Evolutionary conservation across 345 rosid genomes (phyloP).

Genomic region (Rhodamnia argentea): DNA sequence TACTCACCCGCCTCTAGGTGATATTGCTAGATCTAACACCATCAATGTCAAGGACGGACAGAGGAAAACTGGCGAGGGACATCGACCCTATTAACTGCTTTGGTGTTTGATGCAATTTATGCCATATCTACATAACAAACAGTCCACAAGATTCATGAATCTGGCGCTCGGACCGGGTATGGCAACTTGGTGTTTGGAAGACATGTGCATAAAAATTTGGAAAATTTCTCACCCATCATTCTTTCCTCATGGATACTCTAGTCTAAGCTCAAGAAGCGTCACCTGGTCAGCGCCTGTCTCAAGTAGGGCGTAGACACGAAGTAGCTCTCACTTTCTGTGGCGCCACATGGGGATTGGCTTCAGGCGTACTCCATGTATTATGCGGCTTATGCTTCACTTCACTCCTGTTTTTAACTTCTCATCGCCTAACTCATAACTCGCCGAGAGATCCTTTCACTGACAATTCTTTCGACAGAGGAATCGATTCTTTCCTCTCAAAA

Average conservation of each 20-base stretch:
- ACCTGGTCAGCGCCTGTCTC: neutral
- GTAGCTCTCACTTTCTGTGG: neutral
- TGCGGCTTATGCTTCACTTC: neutral
- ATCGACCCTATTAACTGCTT: neutral
- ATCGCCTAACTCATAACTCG: neutral
- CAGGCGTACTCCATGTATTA: neutral
- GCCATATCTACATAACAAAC: neutral
- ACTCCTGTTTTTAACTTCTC: neutral
- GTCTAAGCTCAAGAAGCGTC: neutral
- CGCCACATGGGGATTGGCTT: neutral
- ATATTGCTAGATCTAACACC: too few relatives aligned
- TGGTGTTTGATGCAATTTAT: neutral
- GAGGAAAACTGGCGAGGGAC: neutral
- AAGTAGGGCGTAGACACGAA: neutral
- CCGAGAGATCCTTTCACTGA: neutral
- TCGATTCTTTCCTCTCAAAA: neutral
- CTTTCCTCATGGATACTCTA: neutral
- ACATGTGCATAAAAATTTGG: neutral
- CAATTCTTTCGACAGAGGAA: neutral
- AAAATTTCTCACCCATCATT: neutral
- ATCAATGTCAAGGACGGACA: neutral
- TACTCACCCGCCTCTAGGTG: too few relatives aligned
- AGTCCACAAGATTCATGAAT: neutral
- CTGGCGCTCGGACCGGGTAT: neutral
- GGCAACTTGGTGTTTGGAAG: neutral